Base-by-base conservation (phyloP, 2,329 filamentous ascomycete species). In the Apiospora malaysiana region DNA sequence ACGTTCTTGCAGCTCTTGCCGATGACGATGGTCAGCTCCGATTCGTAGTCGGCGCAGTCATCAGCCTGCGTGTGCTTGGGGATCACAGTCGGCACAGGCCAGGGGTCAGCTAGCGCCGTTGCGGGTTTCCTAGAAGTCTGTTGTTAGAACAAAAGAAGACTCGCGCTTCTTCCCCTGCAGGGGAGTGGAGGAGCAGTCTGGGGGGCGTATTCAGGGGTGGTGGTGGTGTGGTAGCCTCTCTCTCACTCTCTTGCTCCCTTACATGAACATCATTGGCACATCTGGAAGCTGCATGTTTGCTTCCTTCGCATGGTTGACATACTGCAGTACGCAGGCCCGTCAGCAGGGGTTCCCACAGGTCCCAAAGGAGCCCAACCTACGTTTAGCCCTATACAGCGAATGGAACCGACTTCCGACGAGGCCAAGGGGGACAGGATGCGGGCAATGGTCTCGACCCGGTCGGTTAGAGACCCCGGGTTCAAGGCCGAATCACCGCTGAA, bases 401-500 rank as follows among this genome's bases (percentile, higher is more conserved):
- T 88, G 0, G 87, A 86, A 32, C 88, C 88, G 68, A 87, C 84
- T 73, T 89, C 86, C 25, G 76, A 76, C 69, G 81, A 78, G 1
- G 84, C 77, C 27, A 89, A 73, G 9, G 87, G 87, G 2, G 87
- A 88, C 51, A 90, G 81, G 18, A 90, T 76, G 4, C 82, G 80
- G 69, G 81, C 82, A 73, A 88, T 83, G 47, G 80, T 78, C 76
- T 85, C 84, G 3, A 80, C 79, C 72, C 82, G 81, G 42, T 81
- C 85, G 1, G 88, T 75, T 16, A 82, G 81, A 27, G 81, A 78
- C 2, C 89, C 90, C 0, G 88, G 85, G 32, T 79, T 81, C 65
- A 91, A 79, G 1, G 90, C 86, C 2, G 90, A 91, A 1, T 81
- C 82, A 23, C 90, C 89, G 32, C 85, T 88, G 80, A 88, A 91